Evolutionary conservation across 1,284 basidiomycete species (phyloP).

Genomic region (Mycosarcoma mackinlayi): DNA sequence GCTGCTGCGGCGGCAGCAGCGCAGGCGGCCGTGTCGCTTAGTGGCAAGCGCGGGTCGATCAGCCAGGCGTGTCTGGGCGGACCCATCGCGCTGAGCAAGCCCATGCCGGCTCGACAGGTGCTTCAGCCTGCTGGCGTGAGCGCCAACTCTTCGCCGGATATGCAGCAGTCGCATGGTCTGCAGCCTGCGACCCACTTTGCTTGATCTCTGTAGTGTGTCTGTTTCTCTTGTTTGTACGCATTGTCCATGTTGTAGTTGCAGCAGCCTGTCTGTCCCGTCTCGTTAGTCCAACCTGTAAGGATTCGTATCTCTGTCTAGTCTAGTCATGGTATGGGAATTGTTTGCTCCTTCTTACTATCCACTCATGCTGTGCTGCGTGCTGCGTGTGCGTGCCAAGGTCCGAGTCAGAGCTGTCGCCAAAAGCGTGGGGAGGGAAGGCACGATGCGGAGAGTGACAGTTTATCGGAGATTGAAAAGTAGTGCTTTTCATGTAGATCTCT

Average conservation of each 20-base stretch:
- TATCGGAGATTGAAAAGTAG: no score
- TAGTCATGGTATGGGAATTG: no score
- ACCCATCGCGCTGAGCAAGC: constrained; percentile 46
- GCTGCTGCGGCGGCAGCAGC: constrained; percentile 50
- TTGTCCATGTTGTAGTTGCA: constrained; percentile 4
- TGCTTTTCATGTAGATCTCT: no score
- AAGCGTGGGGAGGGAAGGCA: no score
- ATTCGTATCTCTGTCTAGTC: no score
- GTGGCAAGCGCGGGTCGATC: constrained; percentile 31
- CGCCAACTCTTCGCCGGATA: constrained; percentile 36
- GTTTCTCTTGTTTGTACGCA: not conserved
- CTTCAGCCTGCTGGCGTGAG: constrained; percentile 30
- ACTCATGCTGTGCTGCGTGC: no score
- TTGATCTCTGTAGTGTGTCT: constrained; percentile 4
- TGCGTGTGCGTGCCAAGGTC: no score
- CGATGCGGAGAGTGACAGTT: no score
- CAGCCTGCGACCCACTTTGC: constrained; percentile 19
- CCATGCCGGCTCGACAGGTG: constrained; percentile 30
- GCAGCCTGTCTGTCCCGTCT: not conserved
- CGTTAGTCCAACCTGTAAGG: no score
- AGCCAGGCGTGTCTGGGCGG: constrained; percentile 42
- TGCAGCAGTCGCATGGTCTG: constrained; percentile 8
- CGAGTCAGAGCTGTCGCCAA: no score
- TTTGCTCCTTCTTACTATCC: no score
- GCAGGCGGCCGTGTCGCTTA: constrained; percentile 38